Evolutionary conservation across 768 basidiomycete species (phyloP).

Genomic region (Termitomyces sp.): DNA sequence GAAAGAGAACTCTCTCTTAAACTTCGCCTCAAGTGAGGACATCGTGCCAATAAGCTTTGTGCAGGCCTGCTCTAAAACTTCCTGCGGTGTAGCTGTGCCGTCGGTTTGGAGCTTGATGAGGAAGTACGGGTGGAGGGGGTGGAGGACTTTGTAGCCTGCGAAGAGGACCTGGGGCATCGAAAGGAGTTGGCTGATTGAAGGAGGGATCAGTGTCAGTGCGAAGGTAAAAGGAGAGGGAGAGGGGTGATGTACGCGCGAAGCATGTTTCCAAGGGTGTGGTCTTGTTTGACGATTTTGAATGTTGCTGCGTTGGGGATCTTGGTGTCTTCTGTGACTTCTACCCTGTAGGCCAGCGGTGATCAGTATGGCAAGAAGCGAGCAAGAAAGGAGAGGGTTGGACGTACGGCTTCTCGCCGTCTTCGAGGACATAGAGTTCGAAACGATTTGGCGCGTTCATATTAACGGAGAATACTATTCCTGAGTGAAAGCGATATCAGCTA

Average conservation of each 20-base stretch:
- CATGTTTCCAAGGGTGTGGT: constrained; percentile 96
- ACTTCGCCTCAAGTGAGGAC: constrained; percentile 63
- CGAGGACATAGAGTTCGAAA: constrained; percentile 68
- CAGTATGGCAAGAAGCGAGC: neutral
- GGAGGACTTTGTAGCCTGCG: constrained; percentile 97
- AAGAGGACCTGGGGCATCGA: constrained; percentile 85
- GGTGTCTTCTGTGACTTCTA: constrained; percentile 90
- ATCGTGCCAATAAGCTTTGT: constrained; percentile 72
- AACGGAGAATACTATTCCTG: neutral
- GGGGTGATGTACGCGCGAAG: constrained; percentile 72
- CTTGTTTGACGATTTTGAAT: constrained; percentile 91
- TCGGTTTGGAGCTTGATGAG: constrained; percentile 95
- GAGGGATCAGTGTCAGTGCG: neutral
- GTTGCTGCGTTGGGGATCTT: constrained; percentile 98
- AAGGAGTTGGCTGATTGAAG: constrained; percentile 71
- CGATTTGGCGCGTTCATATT: constrained; percentile 92
- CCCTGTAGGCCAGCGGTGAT: constrained; percentile 36
- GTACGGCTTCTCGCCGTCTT: constrained; percentile 92
- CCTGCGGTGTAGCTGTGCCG: constrained; percentile 75
- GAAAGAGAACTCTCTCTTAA: constrained; percentile 78
- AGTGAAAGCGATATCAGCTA: neutral
- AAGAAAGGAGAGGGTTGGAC: constrained; percentile 25
- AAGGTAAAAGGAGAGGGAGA: constrained; percentile 7
- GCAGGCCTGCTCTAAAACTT: constrained; percentile 79
- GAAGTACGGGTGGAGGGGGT: constrained; percentile 92